phyloP scores from a whole-genome alignment of 192 early-diverging fungal genomes.

The Phycomyces nitens region DNA sequence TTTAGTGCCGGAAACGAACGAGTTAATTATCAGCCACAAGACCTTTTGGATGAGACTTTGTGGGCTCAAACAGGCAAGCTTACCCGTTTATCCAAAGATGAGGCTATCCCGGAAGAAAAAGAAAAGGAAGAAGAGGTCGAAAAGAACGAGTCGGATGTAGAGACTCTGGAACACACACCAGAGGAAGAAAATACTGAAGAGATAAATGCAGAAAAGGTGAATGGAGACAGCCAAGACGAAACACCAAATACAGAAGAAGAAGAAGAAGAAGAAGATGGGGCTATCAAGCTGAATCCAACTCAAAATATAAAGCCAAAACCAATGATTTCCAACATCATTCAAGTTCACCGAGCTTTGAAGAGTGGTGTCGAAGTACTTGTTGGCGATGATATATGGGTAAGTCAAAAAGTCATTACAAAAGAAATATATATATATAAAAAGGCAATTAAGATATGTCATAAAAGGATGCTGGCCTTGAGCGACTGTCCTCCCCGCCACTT shows the following conservation, averaged over 20 bases:
- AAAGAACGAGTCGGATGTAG: neutral
- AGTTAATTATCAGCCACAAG: neutral
- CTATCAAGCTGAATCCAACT: neutral
- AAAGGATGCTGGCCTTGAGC: constrained; percentile 22
- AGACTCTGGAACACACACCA: neutral
- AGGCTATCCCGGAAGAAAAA: neutral
- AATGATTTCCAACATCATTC: constrained; percentile 33
- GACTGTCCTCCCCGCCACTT: neutral
- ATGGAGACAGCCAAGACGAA: constrained; percentile 10
- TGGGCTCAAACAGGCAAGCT: constrained; percentile 22
- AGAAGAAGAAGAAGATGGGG: neutral
- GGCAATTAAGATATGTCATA: neutral
- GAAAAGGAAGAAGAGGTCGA: neutral
- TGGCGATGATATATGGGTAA: constrained; percentile 38
- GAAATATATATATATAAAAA: no score
- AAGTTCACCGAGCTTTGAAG: constrained; percentile 39
- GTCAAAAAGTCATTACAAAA: neutral
- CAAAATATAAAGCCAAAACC: neutral
- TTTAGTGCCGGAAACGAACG: constrained; percentile 8
- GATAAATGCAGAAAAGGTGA: neutral
- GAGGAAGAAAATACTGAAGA: neutral
- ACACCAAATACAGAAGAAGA: constrained; percentile 14
- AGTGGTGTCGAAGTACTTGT: constrained; percentile 40
- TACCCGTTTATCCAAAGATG: constrained; percentile 19
- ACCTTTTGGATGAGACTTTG: constrained; percentile 36